Evolutionary conservation across 352 stramenopile species (phyloP).

Genomic region (Phytophthora cryptogea): DNA sequence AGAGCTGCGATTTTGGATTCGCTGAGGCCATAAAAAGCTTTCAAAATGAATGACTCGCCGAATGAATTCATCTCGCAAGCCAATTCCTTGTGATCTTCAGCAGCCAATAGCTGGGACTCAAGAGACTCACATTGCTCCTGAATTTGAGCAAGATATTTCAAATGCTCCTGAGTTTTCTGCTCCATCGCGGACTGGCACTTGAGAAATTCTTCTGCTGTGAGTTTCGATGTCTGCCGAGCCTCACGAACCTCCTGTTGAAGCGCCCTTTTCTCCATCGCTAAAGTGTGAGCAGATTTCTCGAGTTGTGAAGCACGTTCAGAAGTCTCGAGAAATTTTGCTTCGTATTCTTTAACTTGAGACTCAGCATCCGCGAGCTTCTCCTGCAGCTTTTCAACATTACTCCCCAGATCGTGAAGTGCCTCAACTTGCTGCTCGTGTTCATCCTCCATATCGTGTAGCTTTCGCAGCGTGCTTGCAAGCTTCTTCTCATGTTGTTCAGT

Average conservation of each 20-base stretch:
- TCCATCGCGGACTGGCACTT: conserved; percentile 18
- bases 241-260: conserved; percentile 27
- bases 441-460: conserved; percentile 13
- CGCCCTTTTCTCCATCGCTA: conserved; percentile 23
- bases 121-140: conserved; percentile 22
- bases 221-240: conserved; percentile 13
- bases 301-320: conserved; percentile 12
- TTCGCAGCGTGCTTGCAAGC: conserved; percentile 1
- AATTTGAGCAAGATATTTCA: conserved; percentile 4
- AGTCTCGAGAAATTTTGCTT: not conserved
- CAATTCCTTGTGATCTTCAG: conserved; percentile 17
- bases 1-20: conserved; percentile 20
- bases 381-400: conserved; percentile 7
- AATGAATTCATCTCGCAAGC: not conserved
- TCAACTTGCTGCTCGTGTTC: conserved; percentile 7
- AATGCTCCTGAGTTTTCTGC: conserved; percentile 16
- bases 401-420: conserved; percentile 8
- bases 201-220: conserved; percentile 20
- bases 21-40: conserved; percentile 22
- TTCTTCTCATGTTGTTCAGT: conserved; percentile 3
- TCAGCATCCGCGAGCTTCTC: conserved; percentile 3
- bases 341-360: not conserved
- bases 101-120: conserved; percentile 26
- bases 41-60: conserved; percentile 3
- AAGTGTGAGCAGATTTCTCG: conserved; percentile 10